Base-by-base conservation (phyloP, 2,329 filamentous ascomycete species). In the Coniochaeta hoffmannii region DNA sequence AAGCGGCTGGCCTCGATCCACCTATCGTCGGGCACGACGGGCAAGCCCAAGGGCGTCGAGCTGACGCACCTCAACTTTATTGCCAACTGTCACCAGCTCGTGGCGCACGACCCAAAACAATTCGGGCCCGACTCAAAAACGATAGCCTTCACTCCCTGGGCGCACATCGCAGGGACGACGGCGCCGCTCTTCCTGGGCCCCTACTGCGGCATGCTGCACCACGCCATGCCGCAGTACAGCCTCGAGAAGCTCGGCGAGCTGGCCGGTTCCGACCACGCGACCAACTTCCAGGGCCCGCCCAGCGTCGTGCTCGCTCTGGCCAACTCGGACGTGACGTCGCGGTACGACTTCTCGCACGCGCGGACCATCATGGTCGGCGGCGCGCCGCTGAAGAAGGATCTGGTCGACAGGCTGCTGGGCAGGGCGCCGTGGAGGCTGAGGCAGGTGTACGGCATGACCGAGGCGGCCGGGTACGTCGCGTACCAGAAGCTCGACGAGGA, bases 361-460 rank as follows among this genome's bases (percentile, higher is more conserved):
- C n/a, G 15, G 9, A 41, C 36, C 17, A 41, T 41, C 9, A 41
- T 41, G 36, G 36, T 41, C 0, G 93, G 89, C 24, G 93, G 92
- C 0, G 92, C 93, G 0, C 93, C 93, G 0, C 75, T 97, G 41
- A 93, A 90, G 0, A 75, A 77, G 30, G 90, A 96, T 12, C 36
- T 41, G 17, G 15, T 41, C 10, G 36, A 41, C 17, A 41, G 36
- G 17, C 12, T 41, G 59, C 80, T 97, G 2, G 88, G 93, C 1
- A 83, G 90, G 55, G 80, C 83, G 10, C 82, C 94, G 2, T 89
- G 89, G 76, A 71, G 81, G 19, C 83, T 96, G 58, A 97, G 96
- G 76, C 93, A 97, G 72, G 92, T 89, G 19, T 97, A 96, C 66
- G 93, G 93, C 0, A 78, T 97, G 6, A 90, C 86, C 4, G 93